These are phyloP conservation scores for Fraxinus americana DNA, from an alignment of 257 asterid species.

Conservation along the genomic window DNA sequence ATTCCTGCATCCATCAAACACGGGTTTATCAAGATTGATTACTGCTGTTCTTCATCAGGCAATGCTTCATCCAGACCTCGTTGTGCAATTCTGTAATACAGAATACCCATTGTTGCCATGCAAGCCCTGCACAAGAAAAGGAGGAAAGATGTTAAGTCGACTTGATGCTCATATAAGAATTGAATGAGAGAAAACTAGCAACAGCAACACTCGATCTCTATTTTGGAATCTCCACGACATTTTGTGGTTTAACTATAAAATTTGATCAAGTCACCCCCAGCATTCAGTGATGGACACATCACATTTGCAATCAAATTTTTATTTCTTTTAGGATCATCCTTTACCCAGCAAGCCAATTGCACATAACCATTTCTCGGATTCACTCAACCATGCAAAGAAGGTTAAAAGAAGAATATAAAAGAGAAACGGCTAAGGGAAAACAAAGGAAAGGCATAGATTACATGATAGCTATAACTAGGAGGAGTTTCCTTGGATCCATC, in stretches of 20 bases:
- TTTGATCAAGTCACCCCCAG: neutral
- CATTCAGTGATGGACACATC: neutral
- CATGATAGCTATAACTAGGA: slow-evolving; percentile 81
- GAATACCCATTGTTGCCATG: slow-evolving; percentile 94
- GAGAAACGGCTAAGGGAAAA: neutral
- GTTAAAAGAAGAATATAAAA: neutral
- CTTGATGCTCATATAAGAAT: neutral
- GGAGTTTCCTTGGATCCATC: slow-evolving; percentile 95
- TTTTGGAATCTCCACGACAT: neutral
- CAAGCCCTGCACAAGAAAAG: slow-evolving; percentile 68
- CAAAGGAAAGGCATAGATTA: slow-evolving; percentile 32
- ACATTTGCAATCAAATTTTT: neutral
- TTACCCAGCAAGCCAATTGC: neutral
- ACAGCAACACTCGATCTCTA: neutral
- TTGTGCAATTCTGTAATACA: slow-evolving; percentile 85
- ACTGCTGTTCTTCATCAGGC: slow-evolving; percentile 52
- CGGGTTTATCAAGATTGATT: slow-evolving; percentile 19
- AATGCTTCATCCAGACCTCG: slow-evolving; percentile 61
- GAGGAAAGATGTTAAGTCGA: neutral
- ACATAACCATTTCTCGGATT: too few species aligned
- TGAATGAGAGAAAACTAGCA: neutral
- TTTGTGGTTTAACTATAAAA: neutral
- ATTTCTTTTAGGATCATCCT: neutral
- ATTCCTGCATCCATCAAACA: neutral
- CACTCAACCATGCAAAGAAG: neutral